Percentiles rank a stretch among this genome's conserved stretches.
These are phyloP conservation scores for Aspergillus tubingensis DNA, from an alignment of 2,329 filamentous ascomycete species.

Conservation along the genomic window DNA sequence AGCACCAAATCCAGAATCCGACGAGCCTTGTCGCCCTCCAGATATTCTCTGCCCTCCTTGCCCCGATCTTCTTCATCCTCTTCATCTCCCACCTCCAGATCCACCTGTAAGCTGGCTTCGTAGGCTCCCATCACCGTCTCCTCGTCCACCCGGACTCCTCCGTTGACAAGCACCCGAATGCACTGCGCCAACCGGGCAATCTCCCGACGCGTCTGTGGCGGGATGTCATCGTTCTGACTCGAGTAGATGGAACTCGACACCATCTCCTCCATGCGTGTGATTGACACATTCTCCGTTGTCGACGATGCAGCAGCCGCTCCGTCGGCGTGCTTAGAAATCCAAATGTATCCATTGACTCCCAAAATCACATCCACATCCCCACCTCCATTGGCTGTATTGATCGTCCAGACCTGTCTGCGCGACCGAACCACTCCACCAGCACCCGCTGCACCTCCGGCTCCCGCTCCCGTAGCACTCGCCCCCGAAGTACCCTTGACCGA, in stretches of 20 bases:
- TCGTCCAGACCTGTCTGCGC: conserved; percentile 83
- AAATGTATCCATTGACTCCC: conserved; percentile 96
- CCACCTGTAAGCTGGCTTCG: conserved; percentile 73
- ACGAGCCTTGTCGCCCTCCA: conserved; percentile 43
- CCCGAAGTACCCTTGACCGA: conserved; percentile 35
- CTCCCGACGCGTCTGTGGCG: conserved; percentile 75
- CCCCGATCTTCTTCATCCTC: conserved; percentile 40
- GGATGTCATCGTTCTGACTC: conserved; percentile 88
- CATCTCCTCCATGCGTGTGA: conserved; percentile 85
- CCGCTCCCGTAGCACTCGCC: conserved; percentile 54
- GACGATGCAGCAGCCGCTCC: conserved; percentile 45
- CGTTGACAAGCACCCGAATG: conserved; percentile 78
- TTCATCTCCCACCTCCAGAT: conserved; percentile 44
- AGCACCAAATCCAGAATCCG: conserved; percentile 40
- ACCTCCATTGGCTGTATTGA: conserved; percentile 52
- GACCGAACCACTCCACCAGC: conserved; percentile 75
- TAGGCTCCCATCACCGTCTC: conserved; percentile 83
- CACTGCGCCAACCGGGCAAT: conserved; percentile 82
- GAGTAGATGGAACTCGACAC: conserved; percentile 87
- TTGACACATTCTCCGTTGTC: conserved; percentile 57
- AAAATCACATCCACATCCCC: conserved; percentile 78
- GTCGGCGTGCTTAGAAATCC: conserved; percentile 83
- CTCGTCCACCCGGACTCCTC: conserved; percentile 83
- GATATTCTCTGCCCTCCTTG: conserved; percentile 43
- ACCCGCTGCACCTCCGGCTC: conserved; percentile 64